Base-by-base conservation (phyloP, 169 alveolate species). In the Eimeria sp. region DNA sequence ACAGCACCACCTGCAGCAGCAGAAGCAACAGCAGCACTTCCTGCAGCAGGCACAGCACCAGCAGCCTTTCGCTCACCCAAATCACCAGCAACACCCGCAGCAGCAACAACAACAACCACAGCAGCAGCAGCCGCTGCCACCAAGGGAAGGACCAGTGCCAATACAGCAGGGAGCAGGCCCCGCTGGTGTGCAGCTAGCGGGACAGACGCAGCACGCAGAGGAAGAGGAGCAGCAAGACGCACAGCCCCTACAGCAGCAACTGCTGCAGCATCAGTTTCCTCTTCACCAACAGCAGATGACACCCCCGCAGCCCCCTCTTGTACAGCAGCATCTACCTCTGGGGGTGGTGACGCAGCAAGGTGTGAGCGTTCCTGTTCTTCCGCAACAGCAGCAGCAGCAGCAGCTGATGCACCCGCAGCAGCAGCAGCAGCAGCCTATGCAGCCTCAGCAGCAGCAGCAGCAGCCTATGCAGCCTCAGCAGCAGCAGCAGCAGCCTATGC, bases 311-410 rank as follows among this genome's bases (percentile, higher is more conserved):
- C 27, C 89, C 67, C 45, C 67, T 3, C 10, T 82, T 10, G 47
- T 82, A 49, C 90, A 40, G 90, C 90, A 82, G 90, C 90, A 82
- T 54, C 90, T 49, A 40, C 73, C 90, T 40, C 14, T 72, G 83
- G 83, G 49, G 54, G 45, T 72, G 83, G 11, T 72, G 83, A 43
- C 83, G 45, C 83, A 72, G 83, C 83, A 72, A 40, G 49, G 54
- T 18, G 54, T 82, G 67, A 43, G 73, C 45, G 51, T 82, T 49
- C 72, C 90, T 65, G 49, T 9, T 9, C 63, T 16, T 54, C 78
- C 11, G 43, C 78, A 14, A 6, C 78, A 14, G 78, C 78, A 67
- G 78, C 78, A 67, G 43, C 83, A 72, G 83, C 83, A 72, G 83
- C 83, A 61, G 63, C 63, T 11, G 63, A 18, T 16, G 70, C 27